Conservation (phyloP, 2,329 filamentous ascomycete species). For the Aspergillus sergii region DNA sequence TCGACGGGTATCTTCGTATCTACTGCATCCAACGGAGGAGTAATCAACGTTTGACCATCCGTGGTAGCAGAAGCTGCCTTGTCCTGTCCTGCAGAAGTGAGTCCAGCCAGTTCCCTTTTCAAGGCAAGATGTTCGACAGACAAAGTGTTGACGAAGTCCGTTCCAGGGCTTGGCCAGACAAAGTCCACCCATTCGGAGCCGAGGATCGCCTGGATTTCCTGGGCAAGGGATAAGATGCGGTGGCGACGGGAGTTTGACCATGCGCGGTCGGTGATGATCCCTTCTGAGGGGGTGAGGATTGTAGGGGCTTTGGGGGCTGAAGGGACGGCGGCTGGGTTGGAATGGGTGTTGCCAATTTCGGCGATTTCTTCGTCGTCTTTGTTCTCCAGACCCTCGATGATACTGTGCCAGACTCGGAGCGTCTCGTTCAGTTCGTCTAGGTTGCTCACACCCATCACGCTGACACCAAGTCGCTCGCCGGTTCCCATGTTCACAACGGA, state of each 20-base stretch:
- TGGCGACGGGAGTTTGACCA: constrained; percentile 40
- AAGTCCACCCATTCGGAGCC: constrained; percentile 49
- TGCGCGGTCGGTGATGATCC: constrained; percentile 40
- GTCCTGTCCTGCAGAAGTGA: background rate
- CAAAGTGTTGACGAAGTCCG: constrained; percentile 44
- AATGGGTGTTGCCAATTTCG: background rate
- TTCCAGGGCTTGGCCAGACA: constrained; percentile 46
- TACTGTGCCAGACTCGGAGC: constrained; percentile 58
- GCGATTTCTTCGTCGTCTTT: constrained; percentile 32
- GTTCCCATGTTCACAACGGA: constrained; percentile 48
- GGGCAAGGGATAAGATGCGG: constrained; percentile 38
- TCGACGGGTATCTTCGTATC: constrained; percentile 23
- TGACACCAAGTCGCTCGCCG: constrained; percentile 60
- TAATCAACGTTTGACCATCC: constrained; percentile 26
- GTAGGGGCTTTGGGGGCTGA: constrained; percentile 12
- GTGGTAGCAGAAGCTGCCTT: constrained; percentile 4
- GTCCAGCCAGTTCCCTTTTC: constrained; percentile 8
- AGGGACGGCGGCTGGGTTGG: background rate
- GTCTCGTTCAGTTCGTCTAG: constrained; percentile 63
- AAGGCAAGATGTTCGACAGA: constrained; percentile 30
- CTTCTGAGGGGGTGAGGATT: constrained; percentile 41
- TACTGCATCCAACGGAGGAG: constrained; percentile 35
- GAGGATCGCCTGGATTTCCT: constrained; percentile 42
- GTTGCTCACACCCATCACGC: constrained; percentile 66
- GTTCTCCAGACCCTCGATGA: constrained; percentile 52